Base-by-base conservation (phyloP, 1,284 basidiomycete genomes). In the Phylloporus sp. region DNA sequence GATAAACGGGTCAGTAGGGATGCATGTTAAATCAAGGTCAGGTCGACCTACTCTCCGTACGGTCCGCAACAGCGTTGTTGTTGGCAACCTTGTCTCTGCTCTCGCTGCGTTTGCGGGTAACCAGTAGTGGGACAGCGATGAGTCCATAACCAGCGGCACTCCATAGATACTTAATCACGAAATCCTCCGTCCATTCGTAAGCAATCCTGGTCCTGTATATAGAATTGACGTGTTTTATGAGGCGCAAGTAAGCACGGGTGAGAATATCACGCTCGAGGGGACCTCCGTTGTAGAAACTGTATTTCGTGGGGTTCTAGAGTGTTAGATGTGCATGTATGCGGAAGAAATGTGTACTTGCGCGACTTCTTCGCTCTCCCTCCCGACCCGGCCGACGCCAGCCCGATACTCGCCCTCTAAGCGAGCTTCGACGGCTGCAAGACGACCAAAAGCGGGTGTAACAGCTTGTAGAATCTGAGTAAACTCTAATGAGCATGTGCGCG, bases 161-260 rank as follows among this genome's bases (percentile, higher is more conserved):
- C 95, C 95, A 97, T 15, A 94, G 80, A 74, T 97, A 97, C 76
- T 97, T 96, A 81, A 96, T 95, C 13, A 97, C 91, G 69, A 94
- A 94, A 79, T 97, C 95, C 73, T 96, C 94, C 0, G 93, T 96
- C 94, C 90, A 93, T 70, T 93, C 91, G 72, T 94, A 94, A 2
- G 89, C 89, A 58, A 94, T 92, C 29, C 92, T 87, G 56, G 92
- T 91, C 89, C 95, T 96, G 83, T 95, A 96, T 64, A 98, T 95
- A 0, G 89, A 91, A 73, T 97, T 96, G 64, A 98, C 87, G 69
- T 99, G 97, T 69, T 88, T 89, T 67, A 96, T 92, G 20, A 98
- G 79, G 52, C 87, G 83, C 67, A 92, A 76, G 74, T 97, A 98
- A 1, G 95, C 91, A 20, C 83, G 80, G 64, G 88, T 89, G 34